Base-by-base conservation (phyloP, 192 early-diverging fungal species). In the Mortierella hygrophila region DNA sequence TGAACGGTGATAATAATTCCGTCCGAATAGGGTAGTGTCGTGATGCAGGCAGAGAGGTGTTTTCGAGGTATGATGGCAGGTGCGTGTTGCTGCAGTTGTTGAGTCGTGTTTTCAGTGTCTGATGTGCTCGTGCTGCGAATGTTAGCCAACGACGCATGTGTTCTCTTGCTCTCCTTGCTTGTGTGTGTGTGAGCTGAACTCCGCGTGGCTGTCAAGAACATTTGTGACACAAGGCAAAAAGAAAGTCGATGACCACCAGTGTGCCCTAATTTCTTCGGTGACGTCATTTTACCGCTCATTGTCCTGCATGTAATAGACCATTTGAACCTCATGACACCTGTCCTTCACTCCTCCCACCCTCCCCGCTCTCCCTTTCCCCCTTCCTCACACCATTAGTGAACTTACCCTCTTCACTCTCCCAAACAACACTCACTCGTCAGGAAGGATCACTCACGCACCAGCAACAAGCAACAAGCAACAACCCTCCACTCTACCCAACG, bases 61-160 rank as follows among this genome's bases (percentile, higher is more conserved):
- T 3, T 52, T 1, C 20, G 49, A 52, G 18, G 49, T 16, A 52
- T 18, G 49, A 52, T 16, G 49, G 0, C 49, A 52, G 49, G 5
- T 52, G 49, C 18, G 6, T 65, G 29, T 65, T 15, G 13, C 0
- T 65, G 60, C 3, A n/a, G 60, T 65, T 26, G 60, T 32, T 65
- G 29, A 65, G 29, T 65, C 29, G n/a, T 65, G 60, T 32, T 65
- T 65, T 65, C 60, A 65, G 29, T 65, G 60, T 65, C 26, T 65
- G 60, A 32, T 65, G 60, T 65, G 29, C 60, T 65, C 60, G 60
- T 46, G 13, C 38, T 44, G 75, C 75, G 21, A 79, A n/a, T 79
- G 70, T 41, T 42, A 72, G 37, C 52, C 78, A 79, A 79, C 40
- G 47, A 57, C 40, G 78, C 78, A 79, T 79, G 70, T 26, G 38